Percentiles rank a stretch among this genome's conserved stretches.
phyloP scores from a whole-genome alignment of 2,329 filamentous ascomycete genomes.

The Trichoderma asperellum region DNA sequence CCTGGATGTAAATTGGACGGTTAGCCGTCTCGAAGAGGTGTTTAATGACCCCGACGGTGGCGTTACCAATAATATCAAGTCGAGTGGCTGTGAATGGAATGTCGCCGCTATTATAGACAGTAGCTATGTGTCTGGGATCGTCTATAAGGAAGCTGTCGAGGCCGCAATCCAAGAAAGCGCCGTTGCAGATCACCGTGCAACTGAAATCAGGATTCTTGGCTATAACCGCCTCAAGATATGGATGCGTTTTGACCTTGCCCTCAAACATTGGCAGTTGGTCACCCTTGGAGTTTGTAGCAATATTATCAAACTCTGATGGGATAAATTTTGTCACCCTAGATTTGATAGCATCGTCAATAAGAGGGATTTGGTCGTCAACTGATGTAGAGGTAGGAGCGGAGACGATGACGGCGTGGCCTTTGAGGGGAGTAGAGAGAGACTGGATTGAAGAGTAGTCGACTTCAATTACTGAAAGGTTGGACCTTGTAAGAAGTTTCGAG shows the following conservation, averaged over 20 bases:
- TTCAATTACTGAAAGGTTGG: background rate
- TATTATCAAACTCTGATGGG: conserved; percentile 6
- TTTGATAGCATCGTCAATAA: conserved; percentile 8
- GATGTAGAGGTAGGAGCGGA: background rate
- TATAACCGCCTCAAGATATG: background rate
- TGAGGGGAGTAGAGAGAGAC: background rate
- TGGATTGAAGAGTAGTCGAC: background rate
- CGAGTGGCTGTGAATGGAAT: conserved; percentile 10
- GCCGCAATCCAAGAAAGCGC: conserved; percentile 10
- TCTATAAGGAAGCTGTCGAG: conserved; percentile 3
- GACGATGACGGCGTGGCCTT: background rate
- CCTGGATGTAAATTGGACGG: conserved; percentile 6
- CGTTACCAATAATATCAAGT: background rate
- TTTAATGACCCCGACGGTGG: background rate
- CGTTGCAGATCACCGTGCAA: conserved; percentile 1
- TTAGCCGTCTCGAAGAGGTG: conserved; percentile 6
- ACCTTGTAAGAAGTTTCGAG: conserved; percentile 4
- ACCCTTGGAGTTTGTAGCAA: background rate
- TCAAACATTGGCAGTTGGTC: background rate
- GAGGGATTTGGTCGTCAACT: background rate
- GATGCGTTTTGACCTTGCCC: conserved; percentile 1
- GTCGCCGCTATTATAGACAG: conserved; percentile 1
- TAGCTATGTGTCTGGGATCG: background rate
- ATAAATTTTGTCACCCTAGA: conserved; percentile 5
- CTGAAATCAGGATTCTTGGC: background rate